Evolutionary conservation across 805 yeast species (phyloP).

Genomic region (Candida railenensis): DNA sequence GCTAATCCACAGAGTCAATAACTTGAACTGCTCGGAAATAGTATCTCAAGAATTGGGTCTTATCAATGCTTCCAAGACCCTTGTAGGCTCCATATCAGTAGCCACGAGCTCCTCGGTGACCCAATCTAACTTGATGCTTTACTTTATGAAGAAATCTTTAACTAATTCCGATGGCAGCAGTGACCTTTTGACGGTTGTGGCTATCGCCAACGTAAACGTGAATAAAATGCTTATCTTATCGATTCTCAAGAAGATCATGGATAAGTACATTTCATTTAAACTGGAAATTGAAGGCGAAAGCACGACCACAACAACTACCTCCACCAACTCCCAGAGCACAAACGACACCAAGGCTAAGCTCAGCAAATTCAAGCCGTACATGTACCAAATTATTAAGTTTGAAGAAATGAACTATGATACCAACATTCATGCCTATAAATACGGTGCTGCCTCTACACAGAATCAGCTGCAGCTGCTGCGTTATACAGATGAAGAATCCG

Average conservation of each 20-base stretch:
- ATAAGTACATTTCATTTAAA: constrained; percentile 46
- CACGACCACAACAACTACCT: constrained; percentile 2
- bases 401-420: constrained; percentile 49
- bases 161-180: constrained; percentile 41
- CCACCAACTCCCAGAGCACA: constrained; percentile 1
- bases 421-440: constrained; percentile 30
- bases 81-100: constrained; percentile 38
- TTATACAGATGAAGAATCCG: constrained; percentile 9
- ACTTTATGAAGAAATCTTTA: constrained; percentile 48
- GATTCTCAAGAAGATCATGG: constrained; percentile 49
- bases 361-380: constrained; percentile 54
- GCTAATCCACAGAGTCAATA: constrained; percentile 38
- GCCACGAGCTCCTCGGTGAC: constrained; percentile 22
- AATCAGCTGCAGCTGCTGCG: neutral
- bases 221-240: constrained; percentile 46
- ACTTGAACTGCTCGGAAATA: constrained; percentile 52
- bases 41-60: constrained; percentile 54
- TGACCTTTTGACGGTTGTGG: constrained; percentile 53
- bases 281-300: constrained; percentile 19
- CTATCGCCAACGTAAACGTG: constrained; percentile 44
- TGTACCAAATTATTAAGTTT: constrained; percentile 55
- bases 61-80: constrained; percentile 47
- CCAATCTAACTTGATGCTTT: constrained; percentile 34
- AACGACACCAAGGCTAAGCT: constrained; percentile 21
- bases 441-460: constrained; percentile 24